Percentiles rank a stretch among this genome's conserved stretches.
Evolutionary conservation across 495 filamentous ascomycete species (phyloP).

Genomic region (Xylaria palmicola): DNA sequence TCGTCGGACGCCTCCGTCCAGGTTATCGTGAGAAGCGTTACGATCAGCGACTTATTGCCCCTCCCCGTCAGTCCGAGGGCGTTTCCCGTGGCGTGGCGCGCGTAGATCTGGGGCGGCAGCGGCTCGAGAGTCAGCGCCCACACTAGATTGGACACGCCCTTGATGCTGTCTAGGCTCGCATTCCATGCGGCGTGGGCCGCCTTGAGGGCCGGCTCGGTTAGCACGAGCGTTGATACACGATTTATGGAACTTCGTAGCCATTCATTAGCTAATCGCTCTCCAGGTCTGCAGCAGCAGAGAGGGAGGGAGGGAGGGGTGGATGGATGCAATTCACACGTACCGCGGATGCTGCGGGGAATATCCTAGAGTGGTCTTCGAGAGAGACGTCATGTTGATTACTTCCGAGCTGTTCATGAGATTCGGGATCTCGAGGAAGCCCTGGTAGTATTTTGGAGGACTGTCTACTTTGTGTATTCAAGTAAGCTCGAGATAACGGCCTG

Average conservation of each 20-base stretch:
- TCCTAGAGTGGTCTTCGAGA: neutral
- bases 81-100: slow-evolving; percentile 41
- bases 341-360: neutral
- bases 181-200: slow-evolving; percentile 23
- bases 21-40: slow-evolving; percentile 12
- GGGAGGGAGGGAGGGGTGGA: no score
- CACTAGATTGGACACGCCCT: neutral
- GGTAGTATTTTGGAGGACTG: neutral
- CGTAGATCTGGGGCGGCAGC: slow-evolving; percentile 45
- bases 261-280: neutral
- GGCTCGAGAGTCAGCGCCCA: slow-evolving; percentile 35
- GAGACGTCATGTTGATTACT: neutral
- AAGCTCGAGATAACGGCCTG: slow-evolving; percentile 5
- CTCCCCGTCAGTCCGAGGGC: slow-evolving; percentile 43
- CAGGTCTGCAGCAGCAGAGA: neutral
- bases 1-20: neutral
- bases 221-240: neutral
- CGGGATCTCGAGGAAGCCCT: neutral
- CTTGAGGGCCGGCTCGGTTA: slow-evolving; percentile 12
- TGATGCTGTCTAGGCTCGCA: slow-evolving; percentile 1
- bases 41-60: slow-evolving; percentile 19
- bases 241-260: neutral
- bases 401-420: neutral
- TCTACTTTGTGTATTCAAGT: slow-evolving; percentile 17
- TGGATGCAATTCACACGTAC: neutral